These are phyloP conservation scores for Aspergillus sp. DNA, from an alignment of 2,329 filamentous ascomycete species.

Conservation along the genomic window DNA sequence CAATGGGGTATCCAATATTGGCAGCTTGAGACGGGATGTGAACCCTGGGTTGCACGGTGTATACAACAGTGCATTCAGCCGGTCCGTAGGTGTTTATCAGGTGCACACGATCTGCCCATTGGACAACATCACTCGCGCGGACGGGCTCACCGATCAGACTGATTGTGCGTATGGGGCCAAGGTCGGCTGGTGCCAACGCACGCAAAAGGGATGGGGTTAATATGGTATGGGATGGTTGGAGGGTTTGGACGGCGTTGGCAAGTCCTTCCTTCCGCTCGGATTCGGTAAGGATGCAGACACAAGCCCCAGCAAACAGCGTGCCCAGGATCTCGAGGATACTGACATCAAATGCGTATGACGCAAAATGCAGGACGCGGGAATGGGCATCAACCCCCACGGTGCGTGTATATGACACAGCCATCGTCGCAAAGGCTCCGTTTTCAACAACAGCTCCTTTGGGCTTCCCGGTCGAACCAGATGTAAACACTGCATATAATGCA, in stretches of 20 bases:
- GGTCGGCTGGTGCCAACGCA: background rate
- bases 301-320: conserved; percentile 18
- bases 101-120: background rate
- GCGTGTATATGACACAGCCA: conserved; percentile 43
- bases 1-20: background rate
- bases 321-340: conserved; percentile 26
- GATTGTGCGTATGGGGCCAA: background rate
- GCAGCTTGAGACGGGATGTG: background rate
- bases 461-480: conserved; percentile 3
- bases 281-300: conserved; percentile 49
- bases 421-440: conserved; percentile 30
- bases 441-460: conserved; percentile 3
- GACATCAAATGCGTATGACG: conserved; percentile 38
- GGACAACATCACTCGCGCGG: background rate
- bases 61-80: background rate
- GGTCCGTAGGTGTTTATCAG: conserved; percentile 4
- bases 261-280: conserved; percentile 30
- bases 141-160: conserved; percentile 7
- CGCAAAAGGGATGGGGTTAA: conserved; percentile 10
- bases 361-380: conserved; percentile 42
- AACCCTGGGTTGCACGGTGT: background rate
- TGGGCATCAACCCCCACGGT: conserved; percentile 20
- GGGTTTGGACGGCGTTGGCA: conserved; percentile 35
- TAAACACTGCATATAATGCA: background rate
- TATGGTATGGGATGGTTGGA: background rate